Conservation (phyloP, 2,329 filamentous ascomycete genomes). For the Nemania serpens region DNA sequence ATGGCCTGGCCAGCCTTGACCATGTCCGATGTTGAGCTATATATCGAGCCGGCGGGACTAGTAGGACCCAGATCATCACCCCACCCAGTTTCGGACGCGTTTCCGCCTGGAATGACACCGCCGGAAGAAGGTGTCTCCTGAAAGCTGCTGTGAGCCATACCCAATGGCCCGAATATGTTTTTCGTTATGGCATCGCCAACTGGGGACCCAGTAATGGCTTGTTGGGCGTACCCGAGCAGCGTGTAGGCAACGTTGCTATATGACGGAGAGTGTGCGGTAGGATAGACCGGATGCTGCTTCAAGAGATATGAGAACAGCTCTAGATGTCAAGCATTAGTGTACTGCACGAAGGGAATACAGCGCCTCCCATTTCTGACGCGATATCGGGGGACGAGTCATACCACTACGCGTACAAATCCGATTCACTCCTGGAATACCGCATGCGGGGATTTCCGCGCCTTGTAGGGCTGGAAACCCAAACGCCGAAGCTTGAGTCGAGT, state of each 20-base stretch:
- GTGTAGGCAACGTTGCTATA: slow-evolving; percentile 47
- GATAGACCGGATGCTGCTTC: slow-evolving; percentile 41
- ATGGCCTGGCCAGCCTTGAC: slow-evolving; percentile 35
- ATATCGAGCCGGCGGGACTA: slow-evolving; percentile 27
- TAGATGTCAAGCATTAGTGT: slow-evolving; percentile 32
- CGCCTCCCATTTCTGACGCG: too few relatives aligned
- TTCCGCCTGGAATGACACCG: slow-evolving; percentile 21
- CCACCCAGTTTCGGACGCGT: slow-evolving; percentile 30
- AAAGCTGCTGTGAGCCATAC: slow-evolving; percentile 40
- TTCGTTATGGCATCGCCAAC: slow-evolving; percentile 38
- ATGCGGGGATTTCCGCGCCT: slow-evolving; percentile 10
- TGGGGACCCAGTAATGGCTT: slow-evolving; percentile 44
- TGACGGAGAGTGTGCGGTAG: slow-evolving; percentile 41
- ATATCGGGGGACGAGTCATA: slow-evolving; percentile 13
- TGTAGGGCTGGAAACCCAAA: slow-evolving; percentile 21
- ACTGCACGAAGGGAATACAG: background rate
- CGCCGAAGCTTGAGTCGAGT: slow-evolving; percentile 5
- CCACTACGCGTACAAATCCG: slow-evolving; percentile 23
- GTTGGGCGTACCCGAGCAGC: slow-evolving; percentile 46
- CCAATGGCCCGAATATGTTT: slow-evolving; percentile 41
- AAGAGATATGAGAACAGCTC: slow-evolving; percentile 32
- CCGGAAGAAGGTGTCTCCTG: slow-evolving; percentile 23
- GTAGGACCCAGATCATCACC: slow-evolving; percentile 34
- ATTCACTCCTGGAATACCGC: slow-evolving; percentile 12
- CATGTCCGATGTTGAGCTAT: slow-evolving; percentile 31